Base-by-base conservation (phyloP, 352 stramenopile genomes). In the Pythium graminicola region DNA sequence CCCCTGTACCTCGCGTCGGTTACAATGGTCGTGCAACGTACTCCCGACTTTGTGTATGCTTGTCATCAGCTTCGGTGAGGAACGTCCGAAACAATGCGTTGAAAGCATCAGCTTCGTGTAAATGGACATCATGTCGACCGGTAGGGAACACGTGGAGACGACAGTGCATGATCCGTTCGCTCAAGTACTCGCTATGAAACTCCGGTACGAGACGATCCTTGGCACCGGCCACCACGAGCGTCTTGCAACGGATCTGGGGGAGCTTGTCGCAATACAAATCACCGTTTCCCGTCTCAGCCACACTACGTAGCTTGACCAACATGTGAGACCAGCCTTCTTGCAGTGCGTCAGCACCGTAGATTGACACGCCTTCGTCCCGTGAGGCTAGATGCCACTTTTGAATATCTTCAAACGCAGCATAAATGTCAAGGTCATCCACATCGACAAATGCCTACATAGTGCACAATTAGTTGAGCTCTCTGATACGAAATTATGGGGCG, bases 151-250 rank as follows among this genome's bases (percentile, higher is more conserved):
- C 55, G 41, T 87, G 71, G 17, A 88, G 55, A 24, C 73, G 66
- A 32, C 79, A 90, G 66, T 93, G 79, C 71, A 90, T 74, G 66
- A 93, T 90, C 53, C 82, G 82, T 56, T 93, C 82, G 67, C 73
- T 93, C 56, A 93, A 44, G 52, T 93, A 93, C 54, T 93, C 79
- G 38, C 75, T 67, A 62, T 93, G 81, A 58, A 80, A 88, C 10
- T 62, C 52, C 16, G 77, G 71, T 33, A 93, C 72, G 14, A 87
- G 63, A 17, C 76, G 73, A 54, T 93, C 76, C 28, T 73, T 69
- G 35, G 47, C 76, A 17, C 79, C 77, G 3, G 72, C 56, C 17
- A 93, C 67, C 41, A 90, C 79, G 19, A 93, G 72, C 50, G 82
- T 93, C 67, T 93, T 93, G 74, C 81, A 93, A 28, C 82, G 78